Conservation (phyloP, 768 basidiomycete species). For the Kondoa subrosea region DNA sequence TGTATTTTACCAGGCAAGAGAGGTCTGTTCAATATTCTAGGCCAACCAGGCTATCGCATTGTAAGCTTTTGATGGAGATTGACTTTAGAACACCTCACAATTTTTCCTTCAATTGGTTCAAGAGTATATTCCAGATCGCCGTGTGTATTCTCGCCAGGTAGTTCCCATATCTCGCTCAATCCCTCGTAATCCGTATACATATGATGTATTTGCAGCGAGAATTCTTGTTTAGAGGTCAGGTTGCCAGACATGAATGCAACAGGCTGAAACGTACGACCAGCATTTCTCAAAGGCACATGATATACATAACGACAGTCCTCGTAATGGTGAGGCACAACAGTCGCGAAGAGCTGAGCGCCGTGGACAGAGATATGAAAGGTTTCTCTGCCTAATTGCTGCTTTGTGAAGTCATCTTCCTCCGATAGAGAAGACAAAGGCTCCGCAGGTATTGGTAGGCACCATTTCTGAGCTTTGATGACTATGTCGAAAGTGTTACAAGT, state of each 20-base stretch:
- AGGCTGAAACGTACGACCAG: background rate
- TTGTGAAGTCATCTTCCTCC: background rate
- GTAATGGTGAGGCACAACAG: background rate
- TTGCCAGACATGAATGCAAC: background rate
- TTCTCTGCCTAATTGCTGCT: background rate
- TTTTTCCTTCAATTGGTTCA: background rate
- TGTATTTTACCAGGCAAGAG: background rate
- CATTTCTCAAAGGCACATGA: background rate
- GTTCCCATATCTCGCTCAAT: background rate
- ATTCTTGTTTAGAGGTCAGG: background rate
- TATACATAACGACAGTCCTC: background rate
- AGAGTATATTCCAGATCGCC: background rate
- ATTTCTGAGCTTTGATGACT: background rate
- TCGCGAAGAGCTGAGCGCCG: background rate
- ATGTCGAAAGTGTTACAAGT: background rate
- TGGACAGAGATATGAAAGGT: background rate
- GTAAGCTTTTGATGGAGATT: background rate
- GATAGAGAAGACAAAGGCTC: background rate
- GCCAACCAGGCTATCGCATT: background rate
- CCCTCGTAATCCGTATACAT: background rate
- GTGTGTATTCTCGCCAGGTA: background rate
- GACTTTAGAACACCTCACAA: background rate
- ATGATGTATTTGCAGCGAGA: background rate
- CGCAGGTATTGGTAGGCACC: background rate
- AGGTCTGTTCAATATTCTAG: background rate